Conservation (phyloP, 83 land plant species). For the Picea mariana region DNA sequence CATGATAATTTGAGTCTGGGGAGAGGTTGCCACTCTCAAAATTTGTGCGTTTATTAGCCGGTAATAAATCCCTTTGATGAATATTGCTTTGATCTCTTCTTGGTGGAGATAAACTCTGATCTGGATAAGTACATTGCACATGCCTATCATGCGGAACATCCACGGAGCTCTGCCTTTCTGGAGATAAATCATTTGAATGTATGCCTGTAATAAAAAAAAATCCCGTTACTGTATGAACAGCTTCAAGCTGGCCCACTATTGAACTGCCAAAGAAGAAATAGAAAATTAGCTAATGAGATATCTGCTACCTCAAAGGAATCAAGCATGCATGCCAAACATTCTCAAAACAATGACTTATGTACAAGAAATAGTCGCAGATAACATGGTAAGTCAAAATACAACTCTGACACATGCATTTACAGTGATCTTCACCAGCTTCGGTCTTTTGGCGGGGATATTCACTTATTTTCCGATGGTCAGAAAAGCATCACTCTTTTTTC, state of each 20-base stretch:
- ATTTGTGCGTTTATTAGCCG: conserved; percentile 12
- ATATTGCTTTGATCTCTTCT: neutral
- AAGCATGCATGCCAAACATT: neutral
- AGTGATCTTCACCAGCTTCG: neutral
- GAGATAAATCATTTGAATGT: conserved; percentile 1
- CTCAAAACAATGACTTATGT: neutral
- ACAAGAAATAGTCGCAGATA: neutral
- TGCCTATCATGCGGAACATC: conserved; percentile 9
- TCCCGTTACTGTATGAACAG: neutral
- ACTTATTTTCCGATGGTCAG: neutral
- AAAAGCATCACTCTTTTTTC: neutral
- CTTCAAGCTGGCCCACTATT: neutral
- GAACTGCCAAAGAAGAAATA: neutral
- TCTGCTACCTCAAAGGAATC: neutral
- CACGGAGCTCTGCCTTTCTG: conserved; percentile 4
- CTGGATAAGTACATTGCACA: neutral
- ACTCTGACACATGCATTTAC: neutral
- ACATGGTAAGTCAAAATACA: too few species aligned
- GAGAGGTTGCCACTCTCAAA: conserved; percentile 18
- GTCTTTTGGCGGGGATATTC: too few species aligned
- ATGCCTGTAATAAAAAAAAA: conserved; percentile 2
- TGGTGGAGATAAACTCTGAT: neutral
- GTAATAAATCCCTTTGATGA: conserved; percentile 24
- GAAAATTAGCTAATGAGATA: neutral
- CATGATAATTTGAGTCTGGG: conserved; percentile 4